Base-by-base conservation (phyloP, 148 eudicot species). In the Chenopodium berlandieri region DNA sequence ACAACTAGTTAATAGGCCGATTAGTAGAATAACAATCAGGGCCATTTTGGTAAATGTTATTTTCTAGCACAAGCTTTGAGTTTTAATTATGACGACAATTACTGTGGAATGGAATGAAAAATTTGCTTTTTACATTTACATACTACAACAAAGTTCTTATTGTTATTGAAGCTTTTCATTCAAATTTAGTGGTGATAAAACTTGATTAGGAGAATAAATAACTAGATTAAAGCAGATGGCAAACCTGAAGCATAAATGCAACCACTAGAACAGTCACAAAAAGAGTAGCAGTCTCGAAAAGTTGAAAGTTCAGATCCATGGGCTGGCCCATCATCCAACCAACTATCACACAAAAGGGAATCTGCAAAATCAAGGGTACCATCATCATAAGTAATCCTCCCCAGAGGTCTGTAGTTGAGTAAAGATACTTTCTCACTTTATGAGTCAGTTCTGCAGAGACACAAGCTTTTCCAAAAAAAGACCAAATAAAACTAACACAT, bases 241-340 rank as follows among this genome's bases (percentile, higher is more conserved):
- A 50, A 86, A 95, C 99, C 99, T 94, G 97, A 83, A 95, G 89
- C 95, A 95, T 90, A 84, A 95, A 95, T 63, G 97, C 98, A 86
- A 95, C 99, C 56, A 95, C 97, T 78, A 95, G 80, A 71, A 95
- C 99, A 9, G 99, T 91, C 76, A 95, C 92, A 78, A 95, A 95
- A 73, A 95, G 97, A 0, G 97, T 90, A 63, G 99, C 97, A 19
- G 99, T 95, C 88, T 95, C 99, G 75, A 95, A 95, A 71, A 95
- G 91, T 86, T 89, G 92, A 76, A 95, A 95, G 83, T 94, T 95
- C 91, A 95, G 86, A 88, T 95, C 99, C 99, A 95, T 94, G 44
- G 91, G 94, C 80, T 90, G 83, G 70, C 97, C 97, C 92, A 95
- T 94, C 76, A 90, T 50, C 99, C 99, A 95, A 82, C 99, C 99